These are phyloP conservation scores for Arachnomyces sp. DNA, from an alignment of 2,329 filamentous ascomycete species.

Conservation along the genomic window DNA sequence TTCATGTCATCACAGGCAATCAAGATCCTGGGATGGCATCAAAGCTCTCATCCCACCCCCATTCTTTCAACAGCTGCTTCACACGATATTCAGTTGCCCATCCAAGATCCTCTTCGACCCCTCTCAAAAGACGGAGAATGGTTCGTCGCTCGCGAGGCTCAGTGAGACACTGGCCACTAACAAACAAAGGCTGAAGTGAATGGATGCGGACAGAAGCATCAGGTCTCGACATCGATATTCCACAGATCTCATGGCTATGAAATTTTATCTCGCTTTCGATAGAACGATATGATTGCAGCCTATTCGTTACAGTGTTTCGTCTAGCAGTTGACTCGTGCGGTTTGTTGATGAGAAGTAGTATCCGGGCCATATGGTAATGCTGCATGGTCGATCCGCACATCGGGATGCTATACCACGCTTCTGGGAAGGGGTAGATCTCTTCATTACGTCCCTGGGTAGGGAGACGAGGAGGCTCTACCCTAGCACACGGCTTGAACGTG, in stretches of 20 bases:
- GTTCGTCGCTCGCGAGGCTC: conserved; percentile 47
- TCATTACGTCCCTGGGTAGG: conserved; percentile 21
- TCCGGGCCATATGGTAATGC: conserved; percentile 39
- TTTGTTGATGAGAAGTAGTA: conserved; percentile 37
- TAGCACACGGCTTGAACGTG: conserved; percentile 52
- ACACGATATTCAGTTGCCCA: conserved; percentile 58
- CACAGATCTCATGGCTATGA: conserved; percentile 56
- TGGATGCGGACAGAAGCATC: conserved; percentile 54
- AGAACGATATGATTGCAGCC: conserved; percentile 51
- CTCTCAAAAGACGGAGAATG: conserved; percentile 49
- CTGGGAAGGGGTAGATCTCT: conserved; percentile 38
- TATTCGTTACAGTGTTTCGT: conserved; percentile 45
- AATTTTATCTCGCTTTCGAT: conserved; percentile 49
- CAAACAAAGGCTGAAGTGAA: conserved; percentile 55
- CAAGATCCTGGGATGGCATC: conserved; percentile 3
- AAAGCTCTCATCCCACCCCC: conserved; percentile 21
- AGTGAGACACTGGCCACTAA: conserved; percentile 54
- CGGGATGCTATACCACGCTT: conserved; percentile 59
- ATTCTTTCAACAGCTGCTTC: conserved; percentile 41
- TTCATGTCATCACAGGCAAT: not conserved
- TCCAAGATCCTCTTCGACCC: conserved; percentile 56
- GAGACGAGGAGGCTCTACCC: conserved; percentile 33
- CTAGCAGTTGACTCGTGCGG: conserved; percentile 38
- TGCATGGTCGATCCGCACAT: conserved; percentile 58
- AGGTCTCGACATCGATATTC: conserved; percentile 51